Percentiles rank a stretch among this genome's conserved stretches.
phyloP scores from a whole-genome alignment of 805 yeast species.

The Ogataea paradorogensis region DNA sequence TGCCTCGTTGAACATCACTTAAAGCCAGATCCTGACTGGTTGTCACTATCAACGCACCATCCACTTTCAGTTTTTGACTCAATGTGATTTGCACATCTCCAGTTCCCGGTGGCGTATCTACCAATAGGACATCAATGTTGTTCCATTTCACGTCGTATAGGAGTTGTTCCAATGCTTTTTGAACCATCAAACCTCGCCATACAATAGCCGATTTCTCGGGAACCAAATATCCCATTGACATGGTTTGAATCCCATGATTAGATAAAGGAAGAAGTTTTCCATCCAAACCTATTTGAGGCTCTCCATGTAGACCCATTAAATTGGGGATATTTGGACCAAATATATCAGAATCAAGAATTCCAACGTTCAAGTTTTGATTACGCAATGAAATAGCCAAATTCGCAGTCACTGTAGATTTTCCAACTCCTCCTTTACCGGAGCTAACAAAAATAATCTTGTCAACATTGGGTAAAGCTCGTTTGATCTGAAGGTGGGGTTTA shows the following conservation, averaged over 20 bases:
- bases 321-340: constrained; percentile 85
- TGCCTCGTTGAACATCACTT: constrained; percentile 76
- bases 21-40: constrained; percentile 87
- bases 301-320: constrained; percentile 63
- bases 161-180: constrained; percentile 83
- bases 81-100: constrained; percentile 84
- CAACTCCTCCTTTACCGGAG: constrained; percentile 81
- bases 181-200: constrained; percentile 86
- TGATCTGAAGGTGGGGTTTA: constrained; percentile 51
- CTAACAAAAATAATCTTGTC: constrained; percentile 61
- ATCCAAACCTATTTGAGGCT: constrained; percentile 51
- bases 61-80: constrained; percentile 72
- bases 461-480: constrained; percentile 57
- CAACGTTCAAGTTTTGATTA: constrained; percentile 52
- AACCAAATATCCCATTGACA: constrained; percentile 87
- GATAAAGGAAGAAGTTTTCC: constrained; percentile 64
- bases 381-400: constrained; percentile 66
- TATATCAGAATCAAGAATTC: constrained; percentile 74
- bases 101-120: constrained; percentile 91
- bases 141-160: constrained; percentile 78
- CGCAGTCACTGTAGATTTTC: constrained; percentile 71
- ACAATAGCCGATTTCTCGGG: constrained; percentile 69
- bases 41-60: constrained; percentile 78
- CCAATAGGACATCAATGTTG: constrained; percentile 61
- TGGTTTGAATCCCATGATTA: constrained; percentile 74